A percentile compares a stretch with the other conserved stretches of the same genome.
Evolutionary conservation across 768 basidiomycete species (phyloP).

Genomic region (Amanita exitialis): DNA sequence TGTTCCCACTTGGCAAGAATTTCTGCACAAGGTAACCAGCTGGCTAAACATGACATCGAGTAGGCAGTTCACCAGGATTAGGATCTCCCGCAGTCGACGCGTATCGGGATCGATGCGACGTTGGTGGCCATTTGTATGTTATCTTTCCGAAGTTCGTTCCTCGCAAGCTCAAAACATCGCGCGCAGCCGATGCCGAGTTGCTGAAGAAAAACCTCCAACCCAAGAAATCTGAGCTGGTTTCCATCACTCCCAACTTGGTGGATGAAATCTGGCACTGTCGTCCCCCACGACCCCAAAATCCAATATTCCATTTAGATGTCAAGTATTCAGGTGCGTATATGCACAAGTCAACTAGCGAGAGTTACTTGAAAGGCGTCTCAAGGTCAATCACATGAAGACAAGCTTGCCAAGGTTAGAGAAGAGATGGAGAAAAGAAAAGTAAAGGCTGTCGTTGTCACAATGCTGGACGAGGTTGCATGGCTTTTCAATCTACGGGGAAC

Average conservation of each 20-base stretch:
- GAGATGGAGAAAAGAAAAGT: slow-evolving; percentile 52
- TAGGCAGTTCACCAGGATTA: slow-evolving; percentile 15
- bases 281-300: slow-evolving; percentile 58
- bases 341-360: neutral
- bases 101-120: slow-evolving; percentile 77
- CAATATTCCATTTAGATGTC: slow-evolving; percentile 58
- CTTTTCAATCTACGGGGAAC: slow-evolving; percentile 85
- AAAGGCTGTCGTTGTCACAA: slow-evolving; percentile 73
- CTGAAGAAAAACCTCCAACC: slow-evolving; percentile 47
- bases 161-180: neutral
- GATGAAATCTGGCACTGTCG: slow-evolving; percentile 72
- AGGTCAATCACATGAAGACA: slow-evolving; percentile 57
- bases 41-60: neutral
- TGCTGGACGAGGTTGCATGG: slow-evolving; percentile 95
- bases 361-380: neutral
- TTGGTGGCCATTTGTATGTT: slow-evolving; percentile 56
- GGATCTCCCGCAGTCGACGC: slow-evolving; percentile 50
- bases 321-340: slow-evolving; percentile 55
- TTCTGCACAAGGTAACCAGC: slow-evolving; percentile 53
- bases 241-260: slow-evolving; percentile 63
- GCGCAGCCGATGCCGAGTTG: slow-evolving; percentile 52
- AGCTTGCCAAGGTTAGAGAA: slow-evolving; percentile 57
- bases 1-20: slow-evolving; percentile 88
- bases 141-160: neutral
- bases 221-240: slow-evolving; percentile 51